Conservation (phyloP, 2,329 filamentous ascomycete species). For the Penicillium sp. region DNA sequence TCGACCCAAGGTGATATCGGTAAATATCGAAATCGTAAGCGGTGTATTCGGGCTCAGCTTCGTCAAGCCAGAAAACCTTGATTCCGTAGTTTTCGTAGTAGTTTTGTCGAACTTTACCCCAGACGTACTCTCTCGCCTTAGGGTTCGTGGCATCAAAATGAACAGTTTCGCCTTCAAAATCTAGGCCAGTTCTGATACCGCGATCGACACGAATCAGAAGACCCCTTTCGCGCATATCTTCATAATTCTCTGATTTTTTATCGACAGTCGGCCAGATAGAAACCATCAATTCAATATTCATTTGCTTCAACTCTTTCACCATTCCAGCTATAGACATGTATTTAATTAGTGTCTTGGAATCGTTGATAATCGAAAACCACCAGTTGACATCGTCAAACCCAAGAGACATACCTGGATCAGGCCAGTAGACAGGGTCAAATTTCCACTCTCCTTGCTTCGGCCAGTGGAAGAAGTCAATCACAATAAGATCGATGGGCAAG, state of each 20-base stretch:
- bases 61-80: constrained; percentile 66
- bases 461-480: constrained; percentile 69
- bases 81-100: constrained; percentile 61
- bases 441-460: constrained; percentile 66
- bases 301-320: constrained; percentile 56
- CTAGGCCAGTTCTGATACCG: constrained; percentile 60
- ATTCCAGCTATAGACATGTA: not conserved
- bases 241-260: constrained; percentile 57
- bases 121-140: not conserved
- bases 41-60: constrained; percentile 66
- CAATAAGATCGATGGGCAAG: constrained; percentile 63
- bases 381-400: no score
- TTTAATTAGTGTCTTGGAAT: not conserved
- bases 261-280: constrained; percentile 69
- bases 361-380: no score
- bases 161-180: constrained; percentile 61
- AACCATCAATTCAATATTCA: constrained; percentile 66
- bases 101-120: constrained; percentile 52
- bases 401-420: constrained; percentile 43
- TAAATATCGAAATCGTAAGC: constrained; percentile 67
- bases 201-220: constrained; percentile 43
- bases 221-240: constrained; percentile 51
- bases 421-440: constrained; percentile 64
- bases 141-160: not conserved
- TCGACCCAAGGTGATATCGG: constrained; percentile 57